A percentile compares a stretch with the other conserved stretches of the same genome.
Evolutionary conservation across 2,329 filamentous ascomycete species (phyloP).

Genomic region (Aspergillus candidus): DNA sequence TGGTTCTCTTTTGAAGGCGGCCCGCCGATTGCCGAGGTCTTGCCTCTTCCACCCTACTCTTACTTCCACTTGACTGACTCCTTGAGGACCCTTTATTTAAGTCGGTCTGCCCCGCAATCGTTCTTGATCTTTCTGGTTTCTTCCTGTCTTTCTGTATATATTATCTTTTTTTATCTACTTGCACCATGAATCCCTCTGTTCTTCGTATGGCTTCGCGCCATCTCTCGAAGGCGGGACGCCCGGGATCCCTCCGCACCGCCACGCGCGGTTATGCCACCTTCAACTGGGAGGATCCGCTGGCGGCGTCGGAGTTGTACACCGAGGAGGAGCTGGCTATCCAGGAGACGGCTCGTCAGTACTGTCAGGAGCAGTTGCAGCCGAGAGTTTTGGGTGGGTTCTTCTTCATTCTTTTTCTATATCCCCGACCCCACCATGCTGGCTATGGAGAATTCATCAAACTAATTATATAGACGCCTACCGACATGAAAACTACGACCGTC

Average conservation of each 20-base stretch:
- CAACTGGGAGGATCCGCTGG: constrained; percentile 88
- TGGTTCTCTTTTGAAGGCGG: neutral
- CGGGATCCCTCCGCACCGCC: constrained; percentile 8
- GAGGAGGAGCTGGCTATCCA: constrained; percentile 87
- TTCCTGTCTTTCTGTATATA: constrained; percentile 1
- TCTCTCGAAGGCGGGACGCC: constrained; percentile 9
- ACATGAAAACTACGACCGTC: constrained; percentile 77
- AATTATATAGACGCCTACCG: constrained; percentile 65
- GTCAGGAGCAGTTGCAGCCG: constrained; percentile 80
- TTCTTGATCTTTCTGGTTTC: constrained; percentile 16
- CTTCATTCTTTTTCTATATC: no score
- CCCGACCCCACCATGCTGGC: constrained; percentile 1
- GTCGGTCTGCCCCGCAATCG: neutral
- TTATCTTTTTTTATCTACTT: neutral
- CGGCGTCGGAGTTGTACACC: constrained; percentile 67
- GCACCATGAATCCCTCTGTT: constrained; percentile 29
- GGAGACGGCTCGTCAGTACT: constrained; percentile 88
- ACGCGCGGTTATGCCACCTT: constrained; percentile 48
- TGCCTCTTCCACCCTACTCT: constrained; percentile 8
- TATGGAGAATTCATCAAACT: neutral
- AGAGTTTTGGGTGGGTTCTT: constrained; percentile 65
- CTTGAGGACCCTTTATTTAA: neutral
- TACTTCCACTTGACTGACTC: neutral
- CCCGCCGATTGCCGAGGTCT: constrained; percentile 24
- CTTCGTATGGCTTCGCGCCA: constrained; percentile 28